phyloP scores from a whole-genome alignment of 306 rosid genomes.

The Inga laurina region DNA sequence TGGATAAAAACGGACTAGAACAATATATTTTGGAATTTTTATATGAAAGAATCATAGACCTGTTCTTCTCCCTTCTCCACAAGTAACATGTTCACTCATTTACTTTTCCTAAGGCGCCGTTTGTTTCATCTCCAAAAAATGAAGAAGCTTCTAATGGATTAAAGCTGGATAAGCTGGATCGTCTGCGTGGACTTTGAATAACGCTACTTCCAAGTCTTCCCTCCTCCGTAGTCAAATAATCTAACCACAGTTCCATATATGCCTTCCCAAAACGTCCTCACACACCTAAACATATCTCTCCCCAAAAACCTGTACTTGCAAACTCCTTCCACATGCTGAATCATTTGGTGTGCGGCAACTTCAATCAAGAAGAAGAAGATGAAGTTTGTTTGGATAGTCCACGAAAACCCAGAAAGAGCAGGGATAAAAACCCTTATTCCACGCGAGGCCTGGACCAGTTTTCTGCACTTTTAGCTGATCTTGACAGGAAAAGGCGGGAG shows the following conservation, averaged over 20 bases:
- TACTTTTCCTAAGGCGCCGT: slow-evolving; percentile 23
- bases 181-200: not conserved
- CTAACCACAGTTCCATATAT: not conserved
- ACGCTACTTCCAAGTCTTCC: not conserved
- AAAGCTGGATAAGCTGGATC: slow-evolving; percentile 20
- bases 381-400: slow-evolving; percentile 34
- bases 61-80: slow-evolving; percentile 5
- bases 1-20: slow-evolving; percentile 13
- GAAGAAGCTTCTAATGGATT: slow-evolving; percentile 56
- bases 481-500: slow-evolving; percentile 68
- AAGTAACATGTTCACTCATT: slow-evolving; percentile 23
- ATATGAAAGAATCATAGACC: slow-evolving; percentile 20
- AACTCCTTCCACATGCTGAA: slow-evolving; percentile 41
- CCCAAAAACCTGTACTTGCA: not conserved
- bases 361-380: slow-evolving; percentile 43
- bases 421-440: slow-evolving; percentile 64
- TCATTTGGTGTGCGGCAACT: slow-evolving; percentile 58
- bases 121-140: slow-evolving; percentile 35
- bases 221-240: slow-evolving; percentile 30
- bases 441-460: slow-evolving; percentile 83
- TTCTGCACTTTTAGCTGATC: slow-evolving; percentile 77
- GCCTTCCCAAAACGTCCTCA: slow-evolving; percentile 20
- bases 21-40: slow-evolving; percentile 5
- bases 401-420: slow-evolving; percentile 44
- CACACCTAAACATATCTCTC: not conserved